Evolutionary conservation across 768 basidiomycete species (phyloP).

Genomic region (Rhodotorula taiwanensis): DNA sequence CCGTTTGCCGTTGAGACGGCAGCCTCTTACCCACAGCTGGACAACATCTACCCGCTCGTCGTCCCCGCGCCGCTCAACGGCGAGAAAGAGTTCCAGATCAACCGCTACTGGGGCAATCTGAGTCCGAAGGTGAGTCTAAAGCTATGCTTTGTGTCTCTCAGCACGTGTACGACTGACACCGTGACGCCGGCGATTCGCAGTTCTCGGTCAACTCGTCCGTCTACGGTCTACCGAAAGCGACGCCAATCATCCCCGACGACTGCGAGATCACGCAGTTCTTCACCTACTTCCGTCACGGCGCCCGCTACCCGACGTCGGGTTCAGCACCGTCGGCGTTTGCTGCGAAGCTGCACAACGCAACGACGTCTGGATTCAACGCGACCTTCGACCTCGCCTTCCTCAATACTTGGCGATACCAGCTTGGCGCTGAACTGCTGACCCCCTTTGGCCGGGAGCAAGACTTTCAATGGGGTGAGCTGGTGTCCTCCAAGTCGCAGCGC

Average conservation of each 20-base stretch:
- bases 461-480: too few relatives aligned
- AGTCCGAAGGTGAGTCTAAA: too few relatives aligned
- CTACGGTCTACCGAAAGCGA: constrained; percentile 43
- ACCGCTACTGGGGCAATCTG: constrained; percentile 44
- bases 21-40: constrained; percentile 32
- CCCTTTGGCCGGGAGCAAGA: too few relatives aligned
- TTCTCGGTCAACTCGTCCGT: constrained; percentile 41
- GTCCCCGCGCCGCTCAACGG: constrained; percentile 8
- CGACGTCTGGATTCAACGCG: constrained; percentile 27
- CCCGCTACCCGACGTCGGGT: constrained; percentile 44
- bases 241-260: constrained; percentile 41
- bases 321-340: constrained; percentile 40
- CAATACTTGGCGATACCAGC: constrained; percentile 77
- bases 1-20: constrained; percentile 42
- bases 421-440: constrained; percentile 78
- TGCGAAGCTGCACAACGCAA: constrained; percentile 40
- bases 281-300: constrained; percentile 40
- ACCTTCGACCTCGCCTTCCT: constrained; percentile 63
- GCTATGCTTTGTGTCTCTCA: too few relatives aligned
- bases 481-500: too few relatives aligned
- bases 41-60: constrained; percentile 40
- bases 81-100: constrained; percentile 32
- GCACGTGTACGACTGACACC: too few relatives aligned
- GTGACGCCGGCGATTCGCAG: too few relatives aligned
- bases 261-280: constrained; percentile 43